Evolutionary conservation across 768 basidiomycete genomes (phyloP).

Genomic region (Naganishia antarctica): DNA sequence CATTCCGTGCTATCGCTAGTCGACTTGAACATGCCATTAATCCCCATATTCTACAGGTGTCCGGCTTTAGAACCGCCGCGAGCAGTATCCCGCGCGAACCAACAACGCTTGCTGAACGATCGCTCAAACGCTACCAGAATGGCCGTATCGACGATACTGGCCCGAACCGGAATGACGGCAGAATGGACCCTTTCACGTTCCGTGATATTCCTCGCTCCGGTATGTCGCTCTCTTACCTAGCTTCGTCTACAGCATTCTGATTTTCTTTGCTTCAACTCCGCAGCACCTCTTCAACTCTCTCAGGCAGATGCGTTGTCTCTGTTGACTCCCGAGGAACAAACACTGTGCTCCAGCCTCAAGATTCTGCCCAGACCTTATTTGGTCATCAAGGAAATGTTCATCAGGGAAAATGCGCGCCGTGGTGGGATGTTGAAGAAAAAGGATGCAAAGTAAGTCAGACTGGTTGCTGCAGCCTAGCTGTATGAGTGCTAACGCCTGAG

Average conservation of each 20-base stretch:
- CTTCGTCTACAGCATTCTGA: too few species aligned
- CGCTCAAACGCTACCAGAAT: background rate
- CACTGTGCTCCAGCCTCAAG: constrained; percentile 78
- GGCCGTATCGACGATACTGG: background rate
- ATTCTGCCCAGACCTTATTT: constrained; percentile 94
- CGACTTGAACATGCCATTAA: background rate
- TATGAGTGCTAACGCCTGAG: too few species aligned
- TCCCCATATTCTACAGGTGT: background rate
- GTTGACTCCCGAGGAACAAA: constrained; percentile 79
- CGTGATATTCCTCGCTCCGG: constrained; percentile 11
- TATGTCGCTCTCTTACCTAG: too few species aligned
- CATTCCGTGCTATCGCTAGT: too few species aligned
- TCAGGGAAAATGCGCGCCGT: constrained; percentile 84
- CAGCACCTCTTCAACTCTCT: constrained; percentile 73
- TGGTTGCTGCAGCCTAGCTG: too few species aligned
- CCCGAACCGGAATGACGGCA: background rate
- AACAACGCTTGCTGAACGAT: constrained; percentile 3
- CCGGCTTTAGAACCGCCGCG: background rate
- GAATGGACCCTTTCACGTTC: background rate
- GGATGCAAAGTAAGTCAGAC: constrained; percentile 56
- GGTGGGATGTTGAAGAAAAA: constrained; percentile 80
- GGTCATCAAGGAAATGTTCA: constrained; percentile 87
- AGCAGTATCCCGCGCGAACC: constrained; percentile 21
- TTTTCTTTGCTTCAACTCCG: too few species aligned
- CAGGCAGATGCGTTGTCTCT: constrained; percentile 85